Percentiles rank a stretch among this genome's conserved stretches.
phyloP scores from a whole-genome alignment of 2,329 filamentous ascomycete genomes.

The Apiospora rasikravindrae region DNA sequence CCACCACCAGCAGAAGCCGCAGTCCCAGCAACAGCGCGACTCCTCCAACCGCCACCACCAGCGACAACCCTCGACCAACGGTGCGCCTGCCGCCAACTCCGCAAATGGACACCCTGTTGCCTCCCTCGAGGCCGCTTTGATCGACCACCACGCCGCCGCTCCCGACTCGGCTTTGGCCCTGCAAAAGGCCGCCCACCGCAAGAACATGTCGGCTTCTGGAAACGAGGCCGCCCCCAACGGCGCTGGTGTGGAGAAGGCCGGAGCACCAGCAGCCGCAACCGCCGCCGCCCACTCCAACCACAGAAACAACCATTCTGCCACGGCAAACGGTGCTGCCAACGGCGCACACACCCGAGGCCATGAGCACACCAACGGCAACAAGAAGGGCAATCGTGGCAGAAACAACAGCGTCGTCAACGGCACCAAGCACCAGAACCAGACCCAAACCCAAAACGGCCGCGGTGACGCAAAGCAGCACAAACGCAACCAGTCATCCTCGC shows the following conservation, averaged over 20 bases:
- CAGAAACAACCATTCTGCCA: not conserved
- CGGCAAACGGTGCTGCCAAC: constrained; percentile 6
- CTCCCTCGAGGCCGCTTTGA: constrained; percentile 40
- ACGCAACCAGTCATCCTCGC: constrained; percentile 1
- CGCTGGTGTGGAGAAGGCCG: constrained; percentile 30
- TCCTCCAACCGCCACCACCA: constrained; percentile 19
- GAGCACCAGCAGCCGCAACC: constrained; percentile 18
- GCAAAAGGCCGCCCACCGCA: constrained; percentile 17
- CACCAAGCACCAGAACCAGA: constrained; percentile 4
- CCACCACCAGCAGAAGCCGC: constrained; percentile 19
- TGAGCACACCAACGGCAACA: constrained; percentile 20
- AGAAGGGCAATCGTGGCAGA: constrained; percentile 10
- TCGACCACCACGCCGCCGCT: constrained; percentile 28
- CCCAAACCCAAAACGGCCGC: not conserved
- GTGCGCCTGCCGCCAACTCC: not conserved
- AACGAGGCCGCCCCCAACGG: constrained; percentile 31
- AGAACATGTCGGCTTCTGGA: constrained; percentile 25
- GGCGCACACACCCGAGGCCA: constrained; percentile 18
- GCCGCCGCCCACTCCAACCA: constrained; percentile 14
- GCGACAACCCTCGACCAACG: constrained; percentile 22
- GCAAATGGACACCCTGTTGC: constrained; percentile 32
- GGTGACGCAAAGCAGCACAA: not conserved
- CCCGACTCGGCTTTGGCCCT: constrained; percentile 17
- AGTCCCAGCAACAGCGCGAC: constrained; percentile 10
- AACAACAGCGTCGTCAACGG: constrained; percentile 20